These are phyloP conservation scores for Pythium rishiriense DNA, from an alignment of 352 stramenopile species.

Conservation along the genomic window DNA sequence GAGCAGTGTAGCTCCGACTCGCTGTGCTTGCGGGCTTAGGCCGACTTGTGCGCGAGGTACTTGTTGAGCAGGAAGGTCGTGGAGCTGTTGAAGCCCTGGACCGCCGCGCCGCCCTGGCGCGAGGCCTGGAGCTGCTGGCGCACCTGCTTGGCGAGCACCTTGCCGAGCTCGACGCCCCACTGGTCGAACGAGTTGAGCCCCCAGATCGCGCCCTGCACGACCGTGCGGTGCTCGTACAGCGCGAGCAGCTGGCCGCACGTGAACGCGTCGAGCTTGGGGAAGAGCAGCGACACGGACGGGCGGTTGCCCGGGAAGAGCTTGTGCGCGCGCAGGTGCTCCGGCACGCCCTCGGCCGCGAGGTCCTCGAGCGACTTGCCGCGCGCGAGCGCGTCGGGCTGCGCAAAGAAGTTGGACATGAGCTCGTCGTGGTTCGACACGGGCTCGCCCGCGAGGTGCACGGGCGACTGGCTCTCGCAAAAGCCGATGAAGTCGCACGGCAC, in stretches of 20 bases:
- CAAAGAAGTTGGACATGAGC: conserved; percentile 99
- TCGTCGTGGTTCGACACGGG: conserved; percentile 98
- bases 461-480: conserved; percentile 95
- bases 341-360: conserved; percentile 91
- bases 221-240: conserved; percentile 98
- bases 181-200: conserved; percentile 99
- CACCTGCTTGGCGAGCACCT: conserved; percentile 97
- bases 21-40: conserved; percentile 26
- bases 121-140: conserved; percentile 85
- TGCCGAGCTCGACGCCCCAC: conserved; percentile 98
- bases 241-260: conserved; percentile 95
- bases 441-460: conserved; percentile 72
- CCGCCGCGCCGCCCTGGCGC: conserved; percentile 64
- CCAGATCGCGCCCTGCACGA: conserved; percentile 97
- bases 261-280: conserved; percentile 95
- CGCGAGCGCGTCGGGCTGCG: conserved; percentile 97
- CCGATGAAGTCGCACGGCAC: conserved; percentile 99
- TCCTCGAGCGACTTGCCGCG: conserved; percentile 95
- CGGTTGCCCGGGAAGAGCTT: conserved; percentile 98
- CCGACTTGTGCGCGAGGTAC: conserved; percentile 87
- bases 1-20: neutral
- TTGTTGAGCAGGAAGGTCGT: conserved; percentile 91
- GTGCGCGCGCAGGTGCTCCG: conserved; percentile 92
- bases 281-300: conserved; percentile 96
- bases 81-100: conserved; percentile 95